Evolutionary conservation across 2,329 filamentous ascomycete species (phyloP), one percentile per base, ranked within the genome.

Genomic region (Ophiostoma quercus): DNA sequence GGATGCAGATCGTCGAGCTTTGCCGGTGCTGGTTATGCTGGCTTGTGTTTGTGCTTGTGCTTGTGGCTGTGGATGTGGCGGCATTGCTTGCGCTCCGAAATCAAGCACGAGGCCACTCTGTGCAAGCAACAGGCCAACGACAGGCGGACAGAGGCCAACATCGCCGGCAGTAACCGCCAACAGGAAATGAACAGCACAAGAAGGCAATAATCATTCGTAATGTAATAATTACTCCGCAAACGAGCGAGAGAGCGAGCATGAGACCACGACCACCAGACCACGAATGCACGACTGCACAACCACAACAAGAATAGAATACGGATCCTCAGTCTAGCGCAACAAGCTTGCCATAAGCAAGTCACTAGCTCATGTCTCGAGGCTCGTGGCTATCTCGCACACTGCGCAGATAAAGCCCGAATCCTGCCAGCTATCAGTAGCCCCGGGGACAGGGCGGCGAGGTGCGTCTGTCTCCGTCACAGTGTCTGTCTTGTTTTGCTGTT

Each of bases 101-200:
- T 6, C 6, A 19, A 57, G 51, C 51, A 57, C 16, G 51, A 25
- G 51, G 3, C 51, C 51, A 22, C n/a, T 57, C 57, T 22, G 22
- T n/a, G 25, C 7, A 22, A 32, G 25, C 57, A 60, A 19, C 54
- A 62, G 32, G 51, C n/a, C 57, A 62, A 62, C 57, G 57, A 62
- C 57, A 32, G 57, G 57, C 12, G 14, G 25, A 11, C 57, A 57
- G 3, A 25, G n/a, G 51, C 51, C 51, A 57, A 25, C 57, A 62
- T 19, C 22, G 11, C 12, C 57, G 57, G 57, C 57, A 62, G 57
- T 62, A 62, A 62, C 57, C 57, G 57, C 57, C 57, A 32, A 62
- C 25, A 62, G 25, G 57, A 62, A 62, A 29, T 19, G 4, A 62
- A 62, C 57, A 32, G 25, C 9, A 25, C 51, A n/a, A 62, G 25